phyloP scores from a whole-genome alignment of 306 rosid species.

The Pterocarpus santalinus region DNA sequence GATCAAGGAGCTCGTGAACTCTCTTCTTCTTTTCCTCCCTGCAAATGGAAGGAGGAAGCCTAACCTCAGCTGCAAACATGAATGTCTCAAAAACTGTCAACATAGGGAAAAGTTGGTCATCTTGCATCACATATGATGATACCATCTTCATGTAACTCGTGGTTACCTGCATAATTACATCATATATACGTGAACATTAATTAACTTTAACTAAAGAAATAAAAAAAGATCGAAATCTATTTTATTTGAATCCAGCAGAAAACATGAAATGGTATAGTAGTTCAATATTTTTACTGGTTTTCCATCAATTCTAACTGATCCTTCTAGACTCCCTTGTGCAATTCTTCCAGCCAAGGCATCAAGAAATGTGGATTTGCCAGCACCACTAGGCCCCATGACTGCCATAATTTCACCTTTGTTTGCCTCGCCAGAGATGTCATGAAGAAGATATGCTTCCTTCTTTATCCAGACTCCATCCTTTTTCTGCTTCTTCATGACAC shows the following conservation, averaged over 20 bases:
- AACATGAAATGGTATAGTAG: neutral
- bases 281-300: slow-evolving; percentile 56
- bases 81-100: slow-evolving; percentile 86
- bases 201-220: too few species aligned
- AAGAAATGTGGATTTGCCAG: slow-evolving; percentile 95
- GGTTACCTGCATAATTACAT: slow-evolving; percentile 63
- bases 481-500: slow-evolving; percentile 69
- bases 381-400: slow-evolving; percentile 96
- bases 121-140: slow-evolving; percentile 98
- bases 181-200: neutral
- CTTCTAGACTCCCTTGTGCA: slow-evolving; percentile 84
- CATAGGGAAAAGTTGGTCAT: slow-evolving; percentile 89
- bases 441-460: slow-evolving; percentile 76
- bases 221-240: neutral
- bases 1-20: slow-evolving; percentile 76
- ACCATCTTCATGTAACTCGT: slow-evolving; percentile 93
- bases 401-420: slow-evolving; percentile 81
- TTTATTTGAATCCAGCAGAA: neutral
- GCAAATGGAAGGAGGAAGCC: slow-evolving; percentile 86
- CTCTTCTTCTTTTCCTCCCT: slow-evolving; percentile 71
- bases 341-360: slow-evolving; percentile 90
- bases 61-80: slow-evolving; percentile 91
- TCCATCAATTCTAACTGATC: slow-evolving; percentile 82
- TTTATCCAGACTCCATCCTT: slow-evolving; percentile 81
- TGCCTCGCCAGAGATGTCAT: slow-evolving; percentile 89